Base-by-base conservation (phyloP, 148 eudicot species). In the Nepenthes gracilis region DNA sequence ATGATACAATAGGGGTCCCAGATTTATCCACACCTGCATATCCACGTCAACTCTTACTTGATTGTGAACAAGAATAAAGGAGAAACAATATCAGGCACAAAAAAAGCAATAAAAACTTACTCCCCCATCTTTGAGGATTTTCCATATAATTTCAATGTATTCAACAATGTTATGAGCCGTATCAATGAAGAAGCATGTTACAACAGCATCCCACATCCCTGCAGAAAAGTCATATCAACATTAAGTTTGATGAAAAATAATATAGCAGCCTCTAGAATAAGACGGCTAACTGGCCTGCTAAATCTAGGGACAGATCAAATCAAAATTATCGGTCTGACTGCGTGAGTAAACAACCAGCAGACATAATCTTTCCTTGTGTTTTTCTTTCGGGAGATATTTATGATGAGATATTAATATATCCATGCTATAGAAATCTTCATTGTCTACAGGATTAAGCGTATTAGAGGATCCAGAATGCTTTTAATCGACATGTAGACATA, bases 161-260 rank as follows among this genome's bases (percentile, higher is more conserved):
- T 89, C 95, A 15, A 85, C 87, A 43, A 94, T 66, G 68, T 94
- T 94, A 68, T 94, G 99, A 37, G 99, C 99, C 32, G 99, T 89
- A 68, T 89, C 99, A 62, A 94, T 70, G 77, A 94, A 94, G 79
- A 94, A 94, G 77, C 99, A 94, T 14, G 99, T 94, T 33, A 86
- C 99, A 67, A 94, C 95, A 12, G 82, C 92, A 86, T 94, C 97
- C 99, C 99, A 94, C 37, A 69, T 79, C 65, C 97, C 99, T 93
- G 90, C 73, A 79, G 65, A 11, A 35, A 62, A 58, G 57, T 47
- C 33, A 15, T 35, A 37, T 43, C 15, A 33, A 1, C 61, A 65
- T 45, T 12, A 33, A 40, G 23, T 45, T 43, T 49, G 12, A 40
- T 0, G 45, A 40, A 4, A 3, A 8, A 40, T 0, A 40, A 40